Base-by-base conservation (phyloP, 768 basidiomycete species). In the Xanthoconium stramineum region DNA sequence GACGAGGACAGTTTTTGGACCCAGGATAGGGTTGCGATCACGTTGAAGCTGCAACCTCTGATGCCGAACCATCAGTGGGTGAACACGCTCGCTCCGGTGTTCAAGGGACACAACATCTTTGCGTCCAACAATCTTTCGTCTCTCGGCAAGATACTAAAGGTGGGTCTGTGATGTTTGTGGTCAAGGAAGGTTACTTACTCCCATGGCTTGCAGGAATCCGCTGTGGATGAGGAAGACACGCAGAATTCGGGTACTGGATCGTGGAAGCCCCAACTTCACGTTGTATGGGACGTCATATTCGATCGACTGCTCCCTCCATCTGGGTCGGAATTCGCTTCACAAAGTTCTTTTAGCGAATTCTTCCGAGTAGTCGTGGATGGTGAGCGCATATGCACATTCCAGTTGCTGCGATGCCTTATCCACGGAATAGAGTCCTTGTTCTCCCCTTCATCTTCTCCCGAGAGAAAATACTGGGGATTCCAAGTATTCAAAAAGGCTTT, bases 381-480 rank as follows among this genome's bases (percentile, higher is more conserved):
- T 94, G 64, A 58, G 83, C 66, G 1, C 19, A n/a, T 5, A 6
- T 35, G 11, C 28, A 32, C 40, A 45, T 36, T 36, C 42, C 29
- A n/a, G 20, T 36, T 15, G 10, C 44, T 32, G 13, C 39, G 29
- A 28, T 28, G 11, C 32, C 44, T 61, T 29, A 60, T 43, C 37
- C 28, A 14, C 15, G 50, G 17, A 19, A 51, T 63, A 98, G 95
- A 96, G 69, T 88, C 91, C 2, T 74, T 98, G 42, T 97, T 98
- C 67, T 84, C 89, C 8, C 76, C 86, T 8, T 88, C 87, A 19
- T 84, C 94, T 0, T 94, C 94, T 1, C 76, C 88, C 0, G 88
- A 94, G 70, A 83, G 93, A 48, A 96, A 97, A 73, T 92, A 88
- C 66, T 95, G 92, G 89, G 96, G 94, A n/a, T 96, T 98, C 75